These are phyloP conservation scores for Neocucurbitaria cava DNA, from an alignment of 2,329 filamentous ascomycete genomes.

Conservation along the genomic window DNA sequence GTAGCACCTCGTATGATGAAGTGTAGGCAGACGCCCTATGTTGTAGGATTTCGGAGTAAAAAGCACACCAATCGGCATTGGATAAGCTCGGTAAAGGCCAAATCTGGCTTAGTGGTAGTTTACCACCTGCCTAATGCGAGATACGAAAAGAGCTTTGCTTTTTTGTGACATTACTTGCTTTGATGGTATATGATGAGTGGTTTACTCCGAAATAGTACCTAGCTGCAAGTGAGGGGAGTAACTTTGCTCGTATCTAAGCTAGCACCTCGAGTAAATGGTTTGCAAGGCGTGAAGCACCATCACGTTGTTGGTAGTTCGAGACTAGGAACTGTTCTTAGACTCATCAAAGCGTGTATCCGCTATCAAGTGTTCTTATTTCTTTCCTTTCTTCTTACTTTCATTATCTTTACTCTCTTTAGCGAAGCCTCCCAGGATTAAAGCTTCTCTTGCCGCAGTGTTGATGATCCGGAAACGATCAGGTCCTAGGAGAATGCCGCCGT, in stretches of 20 bases:
- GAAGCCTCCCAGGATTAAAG: conserved; percentile 78
- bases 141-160: too few species aligned
- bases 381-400: conserved; percentile 41
- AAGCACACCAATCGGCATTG: conserved; percentile 10
- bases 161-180: too few species aligned
- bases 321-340: too few species aligned
- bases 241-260: too few species aligned
- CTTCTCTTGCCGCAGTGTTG: conserved; percentile 84
- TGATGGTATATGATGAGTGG: too few species aligned
- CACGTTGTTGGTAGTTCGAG: too few species aligned
- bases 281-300: too few species aligned
- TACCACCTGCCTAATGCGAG: not conserved
- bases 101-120: not conserved
- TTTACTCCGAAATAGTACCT: too few species aligned
- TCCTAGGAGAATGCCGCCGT: conserved; percentile 87
- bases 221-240: too few species aligned
- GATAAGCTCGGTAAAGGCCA: conserved; percentile 3
- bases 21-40: not conserved
- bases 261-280: too few species aligned
- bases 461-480: conserved; percentile 91
- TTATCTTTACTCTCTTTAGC: conserved; percentile 60
- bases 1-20: not conserved
- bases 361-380: conserved; percentile 24
- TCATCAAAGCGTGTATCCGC: too few species aligned
- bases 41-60: conserved; percentile 7